These are phyloP conservation scores for Pyrenochaeta sp. DNA, from an alignment of 2,329 filamentous ascomycete genomes.

Conservation along the genomic window DNA sequence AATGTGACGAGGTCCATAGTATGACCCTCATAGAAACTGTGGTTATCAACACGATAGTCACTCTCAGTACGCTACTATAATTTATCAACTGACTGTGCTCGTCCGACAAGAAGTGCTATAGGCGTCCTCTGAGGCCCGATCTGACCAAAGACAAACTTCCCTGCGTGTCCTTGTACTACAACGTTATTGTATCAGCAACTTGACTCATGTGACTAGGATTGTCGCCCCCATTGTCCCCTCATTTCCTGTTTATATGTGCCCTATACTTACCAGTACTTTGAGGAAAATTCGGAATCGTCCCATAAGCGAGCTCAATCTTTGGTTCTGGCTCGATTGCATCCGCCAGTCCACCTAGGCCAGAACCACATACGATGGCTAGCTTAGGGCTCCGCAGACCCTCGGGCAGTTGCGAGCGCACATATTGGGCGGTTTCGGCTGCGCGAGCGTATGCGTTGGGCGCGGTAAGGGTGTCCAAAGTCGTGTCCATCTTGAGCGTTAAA, in stretches of 20 bases:
- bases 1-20: slow-evolving; percentile 70
- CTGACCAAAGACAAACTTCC: slow-evolving; percentile 70
- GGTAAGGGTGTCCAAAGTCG: slow-evolving; percentile 34
- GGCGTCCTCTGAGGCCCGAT: slow-evolving; percentile 63
- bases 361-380: slow-evolving; percentile 71
- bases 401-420: slow-evolving; percentile 61
- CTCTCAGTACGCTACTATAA: background rate
- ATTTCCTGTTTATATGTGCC: slow-evolving; percentile 21
- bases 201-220: background rate
- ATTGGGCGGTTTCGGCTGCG: slow-evolving; percentile 60
- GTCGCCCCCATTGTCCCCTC: no score
- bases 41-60: slow-evolving; percentile 21
- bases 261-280: slow-evolving; percentile 63
- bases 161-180: slow-evolving; percentile 66
- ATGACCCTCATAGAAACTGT: slow-evolving; percentile 73
- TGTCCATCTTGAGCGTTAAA: slow-evolving; percentile 20
- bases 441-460: slow-evolving; percentile 50
- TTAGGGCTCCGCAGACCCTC: slow-evolving; percentile 60
- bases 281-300: slow-evolving; percentile 69
- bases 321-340: slow-evolving; percentile 62
- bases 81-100: slow-evolving; percentile 65
- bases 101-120: slow-evolving; percentile 69
- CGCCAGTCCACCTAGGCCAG: slow-evolving; percentile 68
- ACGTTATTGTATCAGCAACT: slow-evolving; percentile 6
- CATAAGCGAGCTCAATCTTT: slow-evolving; percentile 64